Evolutionary conservation across 2,329 filamentous ascomycete genomes (phyloP).

Genomic region (Leptographium flavum): DNA sequence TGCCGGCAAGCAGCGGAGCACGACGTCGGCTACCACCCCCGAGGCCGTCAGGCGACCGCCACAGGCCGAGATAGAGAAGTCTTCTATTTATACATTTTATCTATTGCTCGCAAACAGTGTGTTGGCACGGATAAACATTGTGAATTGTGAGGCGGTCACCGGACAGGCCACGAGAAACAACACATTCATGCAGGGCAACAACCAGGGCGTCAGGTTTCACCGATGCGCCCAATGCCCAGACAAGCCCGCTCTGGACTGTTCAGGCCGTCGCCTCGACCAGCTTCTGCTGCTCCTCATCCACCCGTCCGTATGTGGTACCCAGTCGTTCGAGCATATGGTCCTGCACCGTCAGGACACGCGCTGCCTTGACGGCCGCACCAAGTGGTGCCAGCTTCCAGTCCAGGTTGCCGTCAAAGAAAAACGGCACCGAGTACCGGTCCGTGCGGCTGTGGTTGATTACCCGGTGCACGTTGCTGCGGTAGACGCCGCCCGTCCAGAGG

Average conservation of each 20-base stretch:
- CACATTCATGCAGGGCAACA: too few relatives aligned
- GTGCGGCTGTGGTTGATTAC: conserved; percentile 36
- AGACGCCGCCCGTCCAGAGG: conserved; percentile 35
- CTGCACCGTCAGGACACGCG: conserved; percentile 16
- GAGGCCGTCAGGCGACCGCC: too few relatives aligned
- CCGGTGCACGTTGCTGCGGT: conserved; percentile 37
- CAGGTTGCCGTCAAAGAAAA: conserved; percentile 41
- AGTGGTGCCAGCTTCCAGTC: conserved; percentile 21
- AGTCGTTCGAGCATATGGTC: conserved; percentile 20
- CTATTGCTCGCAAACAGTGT: too few relatives aligned
- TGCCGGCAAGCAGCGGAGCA: too few relatives aligned
- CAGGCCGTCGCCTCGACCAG: background rate
- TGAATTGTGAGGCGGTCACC: too few relatives aligned
- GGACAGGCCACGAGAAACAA: too few relatives aligned
- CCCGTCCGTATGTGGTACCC: conserved; percentile 15
- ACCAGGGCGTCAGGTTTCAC: too few relatives aligned
- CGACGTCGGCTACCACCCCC: too few relatives aligned
- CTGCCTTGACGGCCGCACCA: conserved; percentile 16
- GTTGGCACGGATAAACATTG: too few relatives aligned
- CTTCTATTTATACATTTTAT: too few relatives aligned
- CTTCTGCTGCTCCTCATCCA: background rate
- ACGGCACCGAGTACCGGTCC: conserved; percentile 41
- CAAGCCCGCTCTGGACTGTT: background rate
- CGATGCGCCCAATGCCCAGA: too few relatives aligned
- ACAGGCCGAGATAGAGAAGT: too few relatives aligned